Base-by-base conservation (phyloP, 1,284 basidiomycete species). In the Cutaneotrichosporon sp. region DNA sequence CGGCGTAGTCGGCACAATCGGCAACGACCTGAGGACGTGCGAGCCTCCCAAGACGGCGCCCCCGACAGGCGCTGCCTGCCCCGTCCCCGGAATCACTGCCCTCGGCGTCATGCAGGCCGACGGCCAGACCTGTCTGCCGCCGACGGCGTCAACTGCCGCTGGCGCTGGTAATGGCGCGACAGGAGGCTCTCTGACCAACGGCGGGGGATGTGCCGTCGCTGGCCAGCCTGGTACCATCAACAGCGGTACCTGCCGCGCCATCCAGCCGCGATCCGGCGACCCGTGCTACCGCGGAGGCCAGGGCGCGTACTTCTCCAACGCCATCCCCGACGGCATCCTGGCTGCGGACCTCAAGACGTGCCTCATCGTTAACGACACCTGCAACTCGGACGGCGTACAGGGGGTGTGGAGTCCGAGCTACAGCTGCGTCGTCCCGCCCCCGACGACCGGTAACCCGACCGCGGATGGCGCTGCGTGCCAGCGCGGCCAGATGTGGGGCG, bases 331-430 rank as follows among this genome's bases (percentile, higher is more conserved):
- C 25, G 47, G 47, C 3, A 50, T 50, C 18, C 25, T 50, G 7
- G 47, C 5, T 2, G 3, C 47, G 1, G 47, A 50, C 10, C 24
- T 25, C 25, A 50, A 11, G 47, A 50, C 47, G 4, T 50, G 47
- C 47, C 2, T 31, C 16, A n/a, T 50, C 6, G 25, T 29, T 14
- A 50, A 50, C 27, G 47, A 50, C 27, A 14, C 47, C 2, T 50
- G 47, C 25, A 29, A 27, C 13, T 13, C 5, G 27, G n/a, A 31
- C 25, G 47, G 47, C 2, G 25, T 50, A 16, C 25, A 50, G 13
- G 47, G 47, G 16, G 27, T 27, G 16, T 50, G 25, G 24, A 50
- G 47, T 27, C 47, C 47, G 25, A 50, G 47, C 18, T 50, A 50
- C n/a, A 16, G 4, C 47, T 50, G 47, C 25, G 16, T 8, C 25